Conservation (phyloP, 345 rosid genomes). For the Melastoma malabathricum region DNA sequence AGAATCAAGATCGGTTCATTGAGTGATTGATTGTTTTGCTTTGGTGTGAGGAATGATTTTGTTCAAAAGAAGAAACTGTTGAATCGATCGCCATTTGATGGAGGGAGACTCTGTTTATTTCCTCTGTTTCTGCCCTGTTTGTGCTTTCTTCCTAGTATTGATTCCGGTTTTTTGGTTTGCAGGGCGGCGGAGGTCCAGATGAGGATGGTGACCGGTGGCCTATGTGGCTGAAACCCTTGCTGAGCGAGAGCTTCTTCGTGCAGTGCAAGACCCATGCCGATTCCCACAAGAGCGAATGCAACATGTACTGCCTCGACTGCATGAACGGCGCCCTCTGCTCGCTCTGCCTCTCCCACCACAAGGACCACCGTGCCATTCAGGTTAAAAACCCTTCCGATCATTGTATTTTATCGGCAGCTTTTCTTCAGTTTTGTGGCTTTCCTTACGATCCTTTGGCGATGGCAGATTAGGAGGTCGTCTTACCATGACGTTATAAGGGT, state of each 20-base stretch:
- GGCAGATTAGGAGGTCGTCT: constrained; percentile 92
- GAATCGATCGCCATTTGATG: no score
- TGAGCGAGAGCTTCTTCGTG: constrained; percentile 20
- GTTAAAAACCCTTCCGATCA: background rate
- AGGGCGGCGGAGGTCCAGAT: no score
- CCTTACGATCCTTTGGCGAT: constrained; percentile 2
- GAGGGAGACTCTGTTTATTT: no score
- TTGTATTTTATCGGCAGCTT: background rate
- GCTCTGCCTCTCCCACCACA: constrained; percentile 3
- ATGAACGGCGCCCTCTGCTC: constrained; percentile 22
- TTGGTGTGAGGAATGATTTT: no score
- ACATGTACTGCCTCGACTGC: constrained; percentile 35
- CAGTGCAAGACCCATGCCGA: constrained; percentile 24
- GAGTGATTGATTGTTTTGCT: no score
- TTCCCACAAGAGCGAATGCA: constrained; percentile 35
- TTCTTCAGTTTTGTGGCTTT: background rate
- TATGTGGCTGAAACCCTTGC: constrained; percentile 24
- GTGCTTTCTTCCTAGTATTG: no score
- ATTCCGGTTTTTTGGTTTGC: no score
- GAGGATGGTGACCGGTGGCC: constrained; percentile 12
- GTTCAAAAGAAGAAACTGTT: no score
- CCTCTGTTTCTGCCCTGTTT: no score
- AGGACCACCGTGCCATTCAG: constrained; percentile 6
- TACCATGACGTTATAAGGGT: constrained; percentile 99
- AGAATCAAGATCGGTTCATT: no score